phyloP scores from a whole-genome alignment of 129 eudicot species.

The Chrysanthemum makinoi region DNA sequence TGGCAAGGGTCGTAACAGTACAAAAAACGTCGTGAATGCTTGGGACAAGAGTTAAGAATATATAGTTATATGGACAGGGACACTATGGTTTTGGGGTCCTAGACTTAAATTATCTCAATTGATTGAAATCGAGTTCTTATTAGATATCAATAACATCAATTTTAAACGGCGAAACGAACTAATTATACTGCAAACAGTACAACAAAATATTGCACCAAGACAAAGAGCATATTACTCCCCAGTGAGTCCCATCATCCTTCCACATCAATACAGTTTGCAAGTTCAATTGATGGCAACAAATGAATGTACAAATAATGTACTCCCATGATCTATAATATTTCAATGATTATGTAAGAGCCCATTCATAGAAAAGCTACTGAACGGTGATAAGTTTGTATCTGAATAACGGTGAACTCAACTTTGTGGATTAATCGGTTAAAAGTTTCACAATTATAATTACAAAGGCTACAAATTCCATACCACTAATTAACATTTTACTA shows the following conservation, averaged over 20 bases:
- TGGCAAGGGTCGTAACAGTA: neutral
- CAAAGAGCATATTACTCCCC: conserved; percentile 27
- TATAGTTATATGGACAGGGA: conserved; percentile 14
- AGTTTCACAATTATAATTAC: too few species aligned
- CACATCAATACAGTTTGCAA: conserved; percentile 31
- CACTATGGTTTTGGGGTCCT: neutral
- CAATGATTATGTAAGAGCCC: neutral
- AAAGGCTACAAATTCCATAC: too few species aligned
- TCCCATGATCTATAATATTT: neutral
- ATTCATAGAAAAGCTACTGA: too few species aligned
- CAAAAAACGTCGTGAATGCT: neutral
- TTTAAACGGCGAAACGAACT: neutral
- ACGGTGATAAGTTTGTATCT: too few species aligned
- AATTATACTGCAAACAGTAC: neutral
- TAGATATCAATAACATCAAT: conserved; percentile 10
- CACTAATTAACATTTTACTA: too few species aligned
- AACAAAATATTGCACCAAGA: conserved; percentile 16
- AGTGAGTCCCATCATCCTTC: conserved; percentile 16
- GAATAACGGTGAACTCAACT: too few species aligned
- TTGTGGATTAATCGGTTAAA: too few species aligned
- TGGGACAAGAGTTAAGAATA: neutral
- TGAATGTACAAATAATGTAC: conserved; percentile 26
- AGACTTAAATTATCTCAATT: neutral
- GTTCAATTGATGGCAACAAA: conserved; percentile 14
- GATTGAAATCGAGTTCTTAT: conserved; percentile 11